Evolutionary conservation across 225 moss, liverwort and hornwort species (phyloP).

Genomic region (Physcomitrellopsis africana): DNA sequence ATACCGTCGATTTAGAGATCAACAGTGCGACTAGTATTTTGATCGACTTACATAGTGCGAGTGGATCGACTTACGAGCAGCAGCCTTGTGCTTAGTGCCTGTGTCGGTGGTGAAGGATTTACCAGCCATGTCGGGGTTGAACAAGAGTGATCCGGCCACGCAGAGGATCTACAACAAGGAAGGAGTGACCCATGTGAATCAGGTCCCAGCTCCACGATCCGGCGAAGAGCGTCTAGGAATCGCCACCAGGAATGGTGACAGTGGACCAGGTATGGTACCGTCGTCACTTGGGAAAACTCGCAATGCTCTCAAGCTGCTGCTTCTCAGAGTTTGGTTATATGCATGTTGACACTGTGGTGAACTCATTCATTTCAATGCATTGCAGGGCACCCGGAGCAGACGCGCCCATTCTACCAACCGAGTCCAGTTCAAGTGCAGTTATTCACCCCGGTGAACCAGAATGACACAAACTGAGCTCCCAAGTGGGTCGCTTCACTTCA

Average conservation of each 20-base stretch:
- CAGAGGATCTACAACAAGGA: neutral
- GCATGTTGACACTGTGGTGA: neutral
- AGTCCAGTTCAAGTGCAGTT: neutral
- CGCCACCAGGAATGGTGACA: neutral
- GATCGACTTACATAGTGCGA: no score
- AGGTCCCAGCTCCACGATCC: neutral
- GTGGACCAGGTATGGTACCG: conserved; percentile 5
- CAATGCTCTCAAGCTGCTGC: neutral
- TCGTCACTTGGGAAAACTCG: neutral
- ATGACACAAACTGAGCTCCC: neutral
- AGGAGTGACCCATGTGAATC: neutral
- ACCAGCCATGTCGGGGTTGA: neutral
- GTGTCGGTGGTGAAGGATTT: no score
- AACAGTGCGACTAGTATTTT: no score
- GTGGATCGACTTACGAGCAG: no score
- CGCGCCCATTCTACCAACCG: neutral
- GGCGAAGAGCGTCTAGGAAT: neutral
- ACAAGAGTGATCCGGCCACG: neutral
- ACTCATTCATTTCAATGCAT: neutral
- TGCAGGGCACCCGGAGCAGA: conserved; percentile 3
- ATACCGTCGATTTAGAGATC: no score
- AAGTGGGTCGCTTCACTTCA: no score
- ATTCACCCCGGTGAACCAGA: neutral
- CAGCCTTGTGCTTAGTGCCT: no score
- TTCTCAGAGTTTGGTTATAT: neutral